Evolutionary conservation across 306 rosid genomes (phyloP), one percentile per base, ranked within the genome.

Genomic region (Dryas alaskensis): DNA sequence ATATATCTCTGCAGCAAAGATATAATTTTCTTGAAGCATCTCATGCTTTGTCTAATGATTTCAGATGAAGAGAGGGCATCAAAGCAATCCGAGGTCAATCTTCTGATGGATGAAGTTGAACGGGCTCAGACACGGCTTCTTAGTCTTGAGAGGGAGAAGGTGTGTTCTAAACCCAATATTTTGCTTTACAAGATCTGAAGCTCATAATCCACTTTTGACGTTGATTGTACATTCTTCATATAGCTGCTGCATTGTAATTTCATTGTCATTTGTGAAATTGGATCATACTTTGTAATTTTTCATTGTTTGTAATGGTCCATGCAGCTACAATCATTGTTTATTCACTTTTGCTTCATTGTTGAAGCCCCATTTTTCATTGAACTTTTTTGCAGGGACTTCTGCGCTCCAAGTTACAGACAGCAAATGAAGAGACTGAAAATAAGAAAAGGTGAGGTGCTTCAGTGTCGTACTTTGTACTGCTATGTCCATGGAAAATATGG

Each of bases 71-170:
- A 91, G 65, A 81, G 80, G 77, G 98, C 96, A 75, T 83, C 94
- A 69, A 93, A 93, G 83, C 97, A 93, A 74, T 89, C 98, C 11
- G 99, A 94, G 84, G 95, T 90, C 75, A 82, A 12, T 77, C 97
- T 92, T 78, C 81, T 92, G 69, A 85, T 81, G 89, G 92, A 88
- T 72, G 91, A 87, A 80, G 89, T 87, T 50, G 91, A 87, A 78
- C 79, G 89, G 65, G 89, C 91, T 42, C 89, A 87, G 62, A 84
- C 89, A 75, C 79, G 91, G 72, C 89, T 87, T 76, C 84, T 80
- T 66, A 87, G 89, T 65, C 89, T 87, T 73, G 91, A 87, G 86
- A 79, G 88, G 69, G 91, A 87, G 79, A 87, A 87, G 89, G 89
- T 84, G 65, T 46, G 51, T 69, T 59, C 58, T 22, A 25, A 50